Base-by-base conservation (phyloP, 2,329 filamentous ascomycete genomes). In the Cladosporium sp. region DNA sequence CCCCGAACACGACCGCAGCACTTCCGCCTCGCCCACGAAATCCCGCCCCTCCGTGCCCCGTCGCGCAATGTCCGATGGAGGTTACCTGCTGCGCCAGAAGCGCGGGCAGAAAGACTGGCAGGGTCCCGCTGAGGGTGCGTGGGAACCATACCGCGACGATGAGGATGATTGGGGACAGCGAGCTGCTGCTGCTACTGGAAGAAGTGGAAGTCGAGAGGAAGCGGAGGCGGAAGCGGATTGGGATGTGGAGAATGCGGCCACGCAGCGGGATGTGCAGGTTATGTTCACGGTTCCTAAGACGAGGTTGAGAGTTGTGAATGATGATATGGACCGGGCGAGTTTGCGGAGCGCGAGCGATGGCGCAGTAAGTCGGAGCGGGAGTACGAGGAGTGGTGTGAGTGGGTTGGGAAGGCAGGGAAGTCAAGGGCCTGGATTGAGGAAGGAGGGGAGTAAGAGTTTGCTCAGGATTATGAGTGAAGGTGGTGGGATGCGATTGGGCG, bases 231-330 rank as follows among this genome's bases (percentile, higher is more conserved):
- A 75, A 45, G 69, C 69, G 7, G 74, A 77, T 41, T 78, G 75
- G 75, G 74, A 78, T 47, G 72, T 78, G 1, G 75, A 78, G 56
- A 68, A 69, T 11, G 75, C 73, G 4, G 73, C 70, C 1, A 68
- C 70, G 44, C 64, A 69, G 18, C 59, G 75, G 4, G 72, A 76
- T 4, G 73, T 78, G n/a, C 75, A 75, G 50, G 71, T 79, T 64
- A 93, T 95, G 81, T 97, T 96, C 68, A 96, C 92, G 0, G 89
- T 96, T 54, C 92, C 93, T 2, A 89, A 86, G 67, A 86, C 92
- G 68, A 82, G 83, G 59, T 70, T 97, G 56, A 75, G 92, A 20
- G 90, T 97, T n/a, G 92, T 96, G 17, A 97, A 97, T 66, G 85
- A 81, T 44, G 86, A 86, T 61, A 70, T 75, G 43, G 68, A 72